These are phyloP conservation scores for Nephelium lappaceum DNA, from an alignment of 345 rosid species.

Conservation along the genomic window DNA sequence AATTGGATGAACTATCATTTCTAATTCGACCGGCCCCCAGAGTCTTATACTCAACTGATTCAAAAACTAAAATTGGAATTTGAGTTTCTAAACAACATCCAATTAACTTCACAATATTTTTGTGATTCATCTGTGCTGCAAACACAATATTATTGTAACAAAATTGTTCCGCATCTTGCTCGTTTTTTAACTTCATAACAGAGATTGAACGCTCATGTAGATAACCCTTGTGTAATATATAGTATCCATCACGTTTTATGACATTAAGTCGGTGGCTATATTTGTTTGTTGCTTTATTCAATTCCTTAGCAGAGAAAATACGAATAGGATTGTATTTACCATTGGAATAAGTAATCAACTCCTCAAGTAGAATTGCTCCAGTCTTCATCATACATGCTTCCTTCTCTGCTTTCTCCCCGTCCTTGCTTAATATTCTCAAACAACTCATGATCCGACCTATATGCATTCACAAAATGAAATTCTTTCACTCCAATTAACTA, in stretches of 20 bases:
- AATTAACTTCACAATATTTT: not conserved
- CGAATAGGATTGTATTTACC: not conserved
- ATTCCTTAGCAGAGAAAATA: not conserved
- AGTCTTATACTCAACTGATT: not conserved
- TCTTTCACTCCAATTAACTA: too few relatives aligned
- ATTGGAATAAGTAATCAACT: not conserved
- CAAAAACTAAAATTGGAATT: conserved; percentile 1
- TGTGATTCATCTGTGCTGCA: not conserved
- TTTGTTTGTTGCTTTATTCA: conserved; percentile 9
- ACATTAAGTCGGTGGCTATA: not conserved
- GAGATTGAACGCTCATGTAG: conserved; percentile 6
- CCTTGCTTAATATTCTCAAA: not conserved
- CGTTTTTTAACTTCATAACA: not conserved
- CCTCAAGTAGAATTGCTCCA: not conserved
- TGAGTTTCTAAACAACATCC: conserved; percentile 8
- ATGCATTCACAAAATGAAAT: not conserved
- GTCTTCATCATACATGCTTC: not conserved
- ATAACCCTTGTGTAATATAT: conserved; percentile 10
- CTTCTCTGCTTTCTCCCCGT: not conserved
- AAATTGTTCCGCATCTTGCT: accelerated
- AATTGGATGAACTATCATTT: not conserved
- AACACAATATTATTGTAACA: conserved; percentile 1
- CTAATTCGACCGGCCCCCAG: not conserved
- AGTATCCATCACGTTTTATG: not conserved
- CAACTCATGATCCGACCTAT: not conserved